Conservation (phyloP, 345 rosid species). For the Erucastrum elatum region DNA sequence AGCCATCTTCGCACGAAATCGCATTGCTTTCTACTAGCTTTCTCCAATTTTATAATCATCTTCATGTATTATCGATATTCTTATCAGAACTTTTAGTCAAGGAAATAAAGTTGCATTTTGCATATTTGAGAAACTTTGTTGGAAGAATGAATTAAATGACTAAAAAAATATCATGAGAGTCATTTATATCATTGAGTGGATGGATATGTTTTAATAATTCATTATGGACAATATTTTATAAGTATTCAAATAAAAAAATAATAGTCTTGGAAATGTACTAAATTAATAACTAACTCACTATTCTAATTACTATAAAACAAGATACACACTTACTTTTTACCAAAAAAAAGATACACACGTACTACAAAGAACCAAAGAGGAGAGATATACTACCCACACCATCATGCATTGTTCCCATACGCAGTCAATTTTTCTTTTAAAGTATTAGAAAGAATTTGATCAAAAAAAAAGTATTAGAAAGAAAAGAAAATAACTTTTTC, state of each 20-base stretch:
- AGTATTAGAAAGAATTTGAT: constrained; percentile 12
- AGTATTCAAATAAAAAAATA: not conserved
- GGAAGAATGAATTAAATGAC: not conserved
- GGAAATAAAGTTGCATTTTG: not conserved
- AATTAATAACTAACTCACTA: not conserved
- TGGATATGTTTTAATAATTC: not conserved
- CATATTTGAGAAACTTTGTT: not conserved
- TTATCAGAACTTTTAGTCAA: not conserved
- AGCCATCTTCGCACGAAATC: not conserved
- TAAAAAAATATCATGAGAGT: not conserved
- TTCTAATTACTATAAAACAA: not conserved
- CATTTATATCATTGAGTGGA: not conserved
- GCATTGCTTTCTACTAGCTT: not conserved
- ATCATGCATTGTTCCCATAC: constrained; percentile 7
- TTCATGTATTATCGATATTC: not conserved
- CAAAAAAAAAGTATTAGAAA: constrained; percentile 11
- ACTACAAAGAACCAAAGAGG: not conserved
- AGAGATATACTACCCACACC: not conserved
- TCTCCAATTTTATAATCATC: not conserved
- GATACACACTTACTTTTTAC: not conserved
- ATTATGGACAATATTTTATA: not conserved
- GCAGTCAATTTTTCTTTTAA: not conserved
- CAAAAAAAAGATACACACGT: not conserved
- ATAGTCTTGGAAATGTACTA: not conserved
- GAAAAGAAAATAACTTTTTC: constrained; percentile 5